Conservation (phyloP, 1,284 basidiomycete genomes). For the Bondarzewia mesenterica region DNA sequence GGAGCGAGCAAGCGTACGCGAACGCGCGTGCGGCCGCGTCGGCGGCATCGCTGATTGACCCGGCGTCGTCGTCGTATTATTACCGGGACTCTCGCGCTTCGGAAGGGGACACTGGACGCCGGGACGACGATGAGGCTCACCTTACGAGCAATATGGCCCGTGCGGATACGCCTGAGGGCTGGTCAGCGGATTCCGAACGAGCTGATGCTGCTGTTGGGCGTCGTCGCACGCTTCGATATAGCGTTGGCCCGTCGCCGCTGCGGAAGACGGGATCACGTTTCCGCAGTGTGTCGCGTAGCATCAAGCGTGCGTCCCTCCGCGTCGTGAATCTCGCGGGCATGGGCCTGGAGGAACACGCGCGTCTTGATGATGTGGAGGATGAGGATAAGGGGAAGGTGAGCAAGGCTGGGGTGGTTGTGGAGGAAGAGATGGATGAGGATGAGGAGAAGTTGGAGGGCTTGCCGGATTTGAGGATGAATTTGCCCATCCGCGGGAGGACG, state of each 20-base stretch:
- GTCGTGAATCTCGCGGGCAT: conserved; percentile 75
- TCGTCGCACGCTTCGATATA: conserved; percentile 42
- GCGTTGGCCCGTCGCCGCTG: conserved; percentile 42
- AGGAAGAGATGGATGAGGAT: conserved; percentile 21
- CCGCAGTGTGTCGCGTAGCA: conserved; percentile 46
- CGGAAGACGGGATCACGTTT: conserved; percentile 51
- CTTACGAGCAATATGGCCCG: conserved; percentile 44
- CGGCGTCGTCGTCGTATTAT: conserved; percentile 18
- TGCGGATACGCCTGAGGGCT: conserved; percentile 17
- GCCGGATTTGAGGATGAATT: conserved; percentile 35
- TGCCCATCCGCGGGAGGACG: conserved; percentile 72
- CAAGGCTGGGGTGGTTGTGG: conserved; percentile 9
- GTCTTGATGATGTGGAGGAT: conserved; percentile 38
- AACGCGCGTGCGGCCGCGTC: conserved; percentile 35
- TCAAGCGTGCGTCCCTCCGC: conserved; percentile 70
- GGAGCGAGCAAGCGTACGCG: conserved; percentile 3
- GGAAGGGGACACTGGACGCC: neutral
- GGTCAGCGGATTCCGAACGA: conserved; percentile 20
- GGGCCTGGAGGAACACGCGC: conserved; percentile 48
- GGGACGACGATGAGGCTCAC: conserved; percentile 47
- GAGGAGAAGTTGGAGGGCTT: conserved; percentile 23
- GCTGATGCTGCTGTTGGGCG: conserved; percentile 30
- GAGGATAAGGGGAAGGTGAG: conserved; percentile 16
- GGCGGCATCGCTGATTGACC: conserved; percentile 40
- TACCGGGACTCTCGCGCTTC: conserved; percentile 22